phyloP scores from a whole-genome alignment of 441 rosid species.

The Pelargonium fulgidum region DNA sequence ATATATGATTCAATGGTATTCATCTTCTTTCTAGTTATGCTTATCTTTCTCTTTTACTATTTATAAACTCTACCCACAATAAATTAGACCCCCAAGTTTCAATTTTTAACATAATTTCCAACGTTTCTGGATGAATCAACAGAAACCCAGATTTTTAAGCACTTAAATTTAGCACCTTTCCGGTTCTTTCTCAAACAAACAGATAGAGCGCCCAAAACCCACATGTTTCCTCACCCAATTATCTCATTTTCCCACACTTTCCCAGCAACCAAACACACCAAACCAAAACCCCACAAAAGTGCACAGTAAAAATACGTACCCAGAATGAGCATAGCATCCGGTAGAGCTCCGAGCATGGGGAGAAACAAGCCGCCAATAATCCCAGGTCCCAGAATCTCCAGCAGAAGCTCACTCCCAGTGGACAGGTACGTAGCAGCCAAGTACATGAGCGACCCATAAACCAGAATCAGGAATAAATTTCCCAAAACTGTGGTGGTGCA shows the following conservation, averaged over 20 bases:
- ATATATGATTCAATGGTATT: neutral
- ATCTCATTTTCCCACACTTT: conserved; percentile 1
- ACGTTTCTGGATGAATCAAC: neutral
- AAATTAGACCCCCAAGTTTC: neutral
- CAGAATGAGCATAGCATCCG: conserved; percentile 91
- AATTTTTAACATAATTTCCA: neutral
- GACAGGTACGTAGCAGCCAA: conserved; percentile 79
- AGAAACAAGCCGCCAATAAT: conserved; percentile 84
- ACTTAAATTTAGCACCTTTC: neutral
- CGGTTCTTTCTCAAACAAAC: neutral
- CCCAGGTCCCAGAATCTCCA: conserved; percentile 88
- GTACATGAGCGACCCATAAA: conserved; percentile 79
- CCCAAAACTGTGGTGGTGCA: conserved; percentile 75
- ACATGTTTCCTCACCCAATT: neutral
- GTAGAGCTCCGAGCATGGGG: conserved; percentile 87
- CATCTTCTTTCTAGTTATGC: neutral
- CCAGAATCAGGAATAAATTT: conserved; percentile 67
- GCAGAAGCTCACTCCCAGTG: conserved; percentile 77
- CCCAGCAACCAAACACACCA: conserved; percentile 5
- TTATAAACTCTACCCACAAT: neutral
- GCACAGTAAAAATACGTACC: conserved; percentile 33
- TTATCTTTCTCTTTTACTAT: neutral
- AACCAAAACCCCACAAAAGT: neutral
- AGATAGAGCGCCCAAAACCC: neutral
- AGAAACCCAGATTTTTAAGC: neutral